phyloP scores from a whole-genome alignment of 495 filamentous ascomycete species.

The Xylaria acuta region DNA sequence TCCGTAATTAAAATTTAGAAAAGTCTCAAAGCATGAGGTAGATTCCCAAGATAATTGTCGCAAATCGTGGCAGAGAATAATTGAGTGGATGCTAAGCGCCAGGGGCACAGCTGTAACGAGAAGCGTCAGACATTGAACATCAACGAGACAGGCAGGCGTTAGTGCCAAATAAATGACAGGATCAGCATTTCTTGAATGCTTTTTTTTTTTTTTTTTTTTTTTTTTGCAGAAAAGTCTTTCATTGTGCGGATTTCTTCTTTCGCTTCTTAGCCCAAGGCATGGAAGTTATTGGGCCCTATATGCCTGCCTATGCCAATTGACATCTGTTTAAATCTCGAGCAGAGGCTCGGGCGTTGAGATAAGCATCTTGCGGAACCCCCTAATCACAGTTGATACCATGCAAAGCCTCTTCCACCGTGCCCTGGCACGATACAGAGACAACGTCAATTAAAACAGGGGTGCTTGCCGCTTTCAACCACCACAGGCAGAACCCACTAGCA shows the following conservation, averaged over 20 bases:
- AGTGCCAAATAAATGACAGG: not conserved
- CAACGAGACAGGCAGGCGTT: no score
- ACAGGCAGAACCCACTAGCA: conserved; percentile 16
- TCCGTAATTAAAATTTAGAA: no score
- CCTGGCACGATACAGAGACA: not conserved
- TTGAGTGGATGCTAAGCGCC: not conserved
- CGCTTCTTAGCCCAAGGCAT: not conserved
- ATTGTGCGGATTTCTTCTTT: not conserved
- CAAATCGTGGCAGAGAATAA: not conserved
- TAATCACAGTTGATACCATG: conserved; percentile 10
- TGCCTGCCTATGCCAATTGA: no score
- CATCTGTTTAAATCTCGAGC: not conserved
- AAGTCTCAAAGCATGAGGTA: not conserved
- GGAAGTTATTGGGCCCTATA: not conserved
- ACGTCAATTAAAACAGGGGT: conserved; percentile 4
- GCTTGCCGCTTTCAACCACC: not conserved
- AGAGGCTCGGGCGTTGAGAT: not conserved
- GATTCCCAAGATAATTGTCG: not conserved
- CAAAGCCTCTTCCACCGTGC: conserved; percentile 17
- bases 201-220: no score
- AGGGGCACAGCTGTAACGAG: conserved; percentile 1
- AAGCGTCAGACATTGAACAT: not conserved
- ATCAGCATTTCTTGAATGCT: not conserved
- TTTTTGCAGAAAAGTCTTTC: no score
- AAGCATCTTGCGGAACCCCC: not conserved